Conservation (phyloP, 2,329 filamentous ascomycete species). For the Epichloe bromicola region DNA sequence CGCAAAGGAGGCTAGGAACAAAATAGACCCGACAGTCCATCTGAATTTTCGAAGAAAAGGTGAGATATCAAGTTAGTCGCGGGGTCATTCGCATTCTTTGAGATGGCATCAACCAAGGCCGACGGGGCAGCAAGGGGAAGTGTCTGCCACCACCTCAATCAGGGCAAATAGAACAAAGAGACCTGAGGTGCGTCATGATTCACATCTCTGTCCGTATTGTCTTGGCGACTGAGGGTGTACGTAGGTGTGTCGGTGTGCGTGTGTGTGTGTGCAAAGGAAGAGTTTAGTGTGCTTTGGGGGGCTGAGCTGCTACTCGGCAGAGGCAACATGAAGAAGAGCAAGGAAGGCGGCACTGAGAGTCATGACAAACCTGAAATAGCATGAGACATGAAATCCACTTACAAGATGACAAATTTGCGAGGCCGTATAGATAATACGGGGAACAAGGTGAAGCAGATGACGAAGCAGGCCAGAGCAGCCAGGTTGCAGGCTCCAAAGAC, state of each 20-base stretch:
- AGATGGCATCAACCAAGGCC: background rate
- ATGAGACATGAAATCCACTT: conserved; percentile 37
- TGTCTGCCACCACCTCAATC: background rate
- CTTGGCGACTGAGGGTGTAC: background rate
- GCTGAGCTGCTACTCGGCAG: too few species aligned
- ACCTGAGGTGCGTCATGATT: background rate
- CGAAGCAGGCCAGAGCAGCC: conserved; percentile 80
- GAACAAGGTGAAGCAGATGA: conserved; percentile 83
- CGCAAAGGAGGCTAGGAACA: conserved; percentile 88
- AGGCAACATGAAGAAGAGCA: background rate
- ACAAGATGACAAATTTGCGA: conserved; percentile 94
- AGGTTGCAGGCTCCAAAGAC: conserved; percentile 87
- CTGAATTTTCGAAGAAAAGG: conserved; percentile 31
- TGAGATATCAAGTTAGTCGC: conserved; percentile 13
- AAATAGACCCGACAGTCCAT: conserved; percentile 83
- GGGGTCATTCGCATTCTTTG: background rate
- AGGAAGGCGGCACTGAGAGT: background rate
- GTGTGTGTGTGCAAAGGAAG: background rate
- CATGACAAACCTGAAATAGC: conserved; percentile 5
- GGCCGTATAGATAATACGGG: conserved; percentile 69
- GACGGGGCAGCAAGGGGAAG: background rate
- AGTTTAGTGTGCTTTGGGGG: background rate
- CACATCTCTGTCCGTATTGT: background rate
- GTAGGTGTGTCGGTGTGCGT: background rate
- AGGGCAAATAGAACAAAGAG: background rate